Evolutionary conservation across 164 flowering plant genomes (phyloP).

Genomic region (Tetrastigma voinierianum): DNA sequence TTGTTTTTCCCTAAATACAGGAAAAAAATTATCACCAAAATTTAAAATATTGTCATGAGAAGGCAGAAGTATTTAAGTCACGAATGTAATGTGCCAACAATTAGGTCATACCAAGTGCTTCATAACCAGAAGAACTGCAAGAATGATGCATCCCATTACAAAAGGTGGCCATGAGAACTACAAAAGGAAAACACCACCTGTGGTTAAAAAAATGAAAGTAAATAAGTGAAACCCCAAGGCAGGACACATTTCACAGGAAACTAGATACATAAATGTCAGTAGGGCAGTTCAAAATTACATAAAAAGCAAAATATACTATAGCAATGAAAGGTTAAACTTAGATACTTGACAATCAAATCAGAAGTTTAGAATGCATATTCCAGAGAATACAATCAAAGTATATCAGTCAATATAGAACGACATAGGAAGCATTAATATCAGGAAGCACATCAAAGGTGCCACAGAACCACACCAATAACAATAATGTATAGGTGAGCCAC

Average conservation of each 20-base stretch:
- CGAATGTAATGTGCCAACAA: neutral
- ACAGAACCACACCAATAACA: no score
- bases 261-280: neutral
- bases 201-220: slow-evolving; percentile 21
- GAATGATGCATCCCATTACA: slow-evolving; percentile 80
- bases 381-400: neutral
- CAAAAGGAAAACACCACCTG: slow-evolving; percentile 38
- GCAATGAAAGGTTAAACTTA: neutral
- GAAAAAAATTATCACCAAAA: slow-evolving; percentile 12
- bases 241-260: neutral
- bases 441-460: neutral
- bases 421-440: neutral
- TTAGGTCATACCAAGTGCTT: slow-evolving; percentile 77
- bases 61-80: neutral
- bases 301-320: neutral
- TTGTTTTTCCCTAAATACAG: slow-evolving; percentile 72
- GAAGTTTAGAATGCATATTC: neutral
- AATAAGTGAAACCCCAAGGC: slow-evolving; percentile 13
- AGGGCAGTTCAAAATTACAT: neutral
- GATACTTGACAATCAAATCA: slow-evolving; percentile 2
- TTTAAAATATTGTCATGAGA: neutral
- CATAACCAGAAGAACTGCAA: slow-evolving; percentile 74
- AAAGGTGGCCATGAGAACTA: slow-evolving; percentile 96
- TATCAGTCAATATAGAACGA: neutral
- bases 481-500: no score